Conservation (phyloP, 805 yeast species). For the Wickerhamiella parazyma region DNA sequence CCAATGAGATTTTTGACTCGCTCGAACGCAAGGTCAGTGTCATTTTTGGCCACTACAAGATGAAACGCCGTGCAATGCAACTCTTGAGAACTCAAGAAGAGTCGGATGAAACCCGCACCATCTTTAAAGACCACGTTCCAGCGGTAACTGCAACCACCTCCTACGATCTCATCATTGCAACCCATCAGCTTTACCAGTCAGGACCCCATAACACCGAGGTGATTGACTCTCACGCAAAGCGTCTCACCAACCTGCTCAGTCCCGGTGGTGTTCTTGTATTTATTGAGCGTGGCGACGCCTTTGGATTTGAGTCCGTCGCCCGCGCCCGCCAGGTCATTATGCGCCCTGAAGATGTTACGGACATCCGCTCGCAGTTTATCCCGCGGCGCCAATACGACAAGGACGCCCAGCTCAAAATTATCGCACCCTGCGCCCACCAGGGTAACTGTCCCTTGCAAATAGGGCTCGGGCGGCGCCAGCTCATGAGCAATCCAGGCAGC, state of each 20-base stretch:
- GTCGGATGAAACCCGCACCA: constrained; percentile 30
- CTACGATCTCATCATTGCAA: constrained; percentile 73
- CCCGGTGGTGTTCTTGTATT: constrained; percentile 73
- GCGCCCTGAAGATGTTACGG: constrained; percentile 46
- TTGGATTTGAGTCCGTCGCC: constrained; percentile 79
- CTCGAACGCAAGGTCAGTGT: constrained; percentile 60
- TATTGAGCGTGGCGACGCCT: constrained; percentile 78
- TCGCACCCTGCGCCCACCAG: constrained; percentile 91
- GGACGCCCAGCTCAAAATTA: constrained; percentile 29
- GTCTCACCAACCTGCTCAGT: constrained; percentile 43
- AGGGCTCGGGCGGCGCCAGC: constrained; percentile 38
- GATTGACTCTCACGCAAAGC: constrained; percentile 53
- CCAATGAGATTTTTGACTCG: constrained; percentile 63
- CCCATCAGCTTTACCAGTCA: constrained; percentile 58
- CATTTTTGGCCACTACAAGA: constrained; percentile 53
- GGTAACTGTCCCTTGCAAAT: constrained; percentile 74
- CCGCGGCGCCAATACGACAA: neutral
- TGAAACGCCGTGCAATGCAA: constrained; percentile 71
- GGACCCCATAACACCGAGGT: constrained; percentile 52
- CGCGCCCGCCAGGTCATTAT: constrained; percentile 81
- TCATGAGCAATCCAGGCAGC: constrained; percentile 35
- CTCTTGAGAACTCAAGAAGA: constrained; percentile 40
- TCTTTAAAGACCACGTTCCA: constrained; percentile 44
- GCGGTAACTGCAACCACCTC: constrained; percentile 28
- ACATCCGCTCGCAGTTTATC: neutral